Percentiles rank a stretch among this genome's conserved stretches.
phyloP scores from a whole-genome alignment of 345 rosid genomes.

The Ceriops decandra region DNA sequence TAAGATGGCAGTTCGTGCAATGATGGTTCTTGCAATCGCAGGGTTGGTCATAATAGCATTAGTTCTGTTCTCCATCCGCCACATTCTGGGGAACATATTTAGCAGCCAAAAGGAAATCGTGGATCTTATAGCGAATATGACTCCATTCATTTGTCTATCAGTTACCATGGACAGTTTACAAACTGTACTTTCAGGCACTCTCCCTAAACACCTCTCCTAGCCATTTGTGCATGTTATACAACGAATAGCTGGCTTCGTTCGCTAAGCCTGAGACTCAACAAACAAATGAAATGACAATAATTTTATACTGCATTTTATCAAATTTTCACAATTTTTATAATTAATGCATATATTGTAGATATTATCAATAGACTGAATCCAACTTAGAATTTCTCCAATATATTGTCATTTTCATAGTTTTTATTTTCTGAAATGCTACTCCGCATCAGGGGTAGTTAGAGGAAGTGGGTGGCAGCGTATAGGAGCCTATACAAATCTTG shows the following conservation, averaged over 20 bases:
- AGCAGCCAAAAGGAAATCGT: constrained; percentile 39
- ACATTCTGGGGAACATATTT: constrained; percentile 32
- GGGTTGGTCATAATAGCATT: constrained; percentile 32
- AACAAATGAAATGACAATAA: no score
- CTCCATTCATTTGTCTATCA: constrained; percentile 30
- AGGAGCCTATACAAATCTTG: constrained; percentile 38
- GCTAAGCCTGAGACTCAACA: no score
- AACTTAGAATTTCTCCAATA: no score
- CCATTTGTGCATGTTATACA: no score
- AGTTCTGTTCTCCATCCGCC: constrained; percentile 26
- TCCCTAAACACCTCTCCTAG: background rate
- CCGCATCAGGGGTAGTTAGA: constrained; percentile 30
- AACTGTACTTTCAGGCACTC: constrained; percentile 37
- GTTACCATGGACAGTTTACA: constrained; percentile 33
- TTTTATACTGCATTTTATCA: no score
- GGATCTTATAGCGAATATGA: constrained; percentile 31
- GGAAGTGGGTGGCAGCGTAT: constrained; percentile 47
- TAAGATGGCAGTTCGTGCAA: constrained; percentile 26
- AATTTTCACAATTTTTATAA: no score
- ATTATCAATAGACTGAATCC: background rate
- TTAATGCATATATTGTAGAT: background rate
- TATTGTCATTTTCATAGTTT: background rate
- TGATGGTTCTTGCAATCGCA: constrained; percentile 13
- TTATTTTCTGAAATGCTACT: background rate
- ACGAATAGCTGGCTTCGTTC: no score